Evolutionary conservation across 345 rosid species (phyloP), one percentile per base, ranked within the genome.

Genomic region (Iberis pinnata): DNA sequence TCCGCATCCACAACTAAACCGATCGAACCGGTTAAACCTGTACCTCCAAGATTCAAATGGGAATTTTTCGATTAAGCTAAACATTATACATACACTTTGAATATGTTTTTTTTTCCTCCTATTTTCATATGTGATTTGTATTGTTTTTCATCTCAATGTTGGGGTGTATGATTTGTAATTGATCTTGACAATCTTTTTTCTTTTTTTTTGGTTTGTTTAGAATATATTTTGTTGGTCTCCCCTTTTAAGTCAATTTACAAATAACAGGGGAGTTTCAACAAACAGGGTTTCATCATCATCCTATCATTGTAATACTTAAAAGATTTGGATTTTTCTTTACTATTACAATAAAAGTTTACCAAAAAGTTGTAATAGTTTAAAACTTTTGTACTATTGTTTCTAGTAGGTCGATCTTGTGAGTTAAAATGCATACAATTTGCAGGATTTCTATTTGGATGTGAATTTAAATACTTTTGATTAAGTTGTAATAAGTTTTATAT

Each of bases 21-120:
- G 33, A 60, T 10, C 2, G 54, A 53, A 65, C 14, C 77, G 16
- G 37, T 48, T 61, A 72, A 70, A 60, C 68, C 70, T 42, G 72
- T 63, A 14, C 86, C 79, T 47, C 94, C 95, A 4, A 79, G 79
- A 70, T 92, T 80, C 68, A 77, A 80, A 24, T 88, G 98, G 98
- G 98, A 92, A 63, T 78, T 92, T 66, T 80, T 83, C 53, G 86
- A 83, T 55, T 83, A 73, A 61, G 33, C 8, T 29, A 43, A 39
- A 25, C 31, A 56, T 58, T 57, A 20, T 29, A 9, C 8, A 43
- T 36, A 65, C 53, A 50, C 33, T 57, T 50, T 57, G 20, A 4
- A 66, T 51, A 52, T 56, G 43, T 8, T 14, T 18, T 25, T 19
- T n/a, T n/a, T 24, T 6, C 14, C 7, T 33, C 39, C 35, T 11